Base-by-base conservation (phyloP, 148 eudicot genomes). In the Camellia japonica region DNA sequence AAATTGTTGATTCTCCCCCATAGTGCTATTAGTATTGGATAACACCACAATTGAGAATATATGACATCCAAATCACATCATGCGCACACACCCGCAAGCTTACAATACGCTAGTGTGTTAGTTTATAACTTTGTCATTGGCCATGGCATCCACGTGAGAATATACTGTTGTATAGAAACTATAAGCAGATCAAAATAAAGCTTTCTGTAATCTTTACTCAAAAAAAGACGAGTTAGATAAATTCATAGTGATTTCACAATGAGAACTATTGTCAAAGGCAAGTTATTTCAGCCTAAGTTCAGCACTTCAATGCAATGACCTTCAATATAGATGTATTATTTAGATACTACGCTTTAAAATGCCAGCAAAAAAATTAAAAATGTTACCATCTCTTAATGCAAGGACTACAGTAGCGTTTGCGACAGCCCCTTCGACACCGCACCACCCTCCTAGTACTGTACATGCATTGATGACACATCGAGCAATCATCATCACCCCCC, bases 311-410 rank as follows among this genome's bases (percentile, higher is more conserved):
- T 20, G 12, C 71, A 54, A 46, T 44, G 20, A 61, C 49, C 44
- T 55, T 44, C 43, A 51, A 51, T 64, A 15, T 69, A 55, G 12
- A 68, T 72, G n/a, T 20, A 18, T 61, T 3, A 61, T 16, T n/a
- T 71, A 41, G 30, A 64, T 51, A 64, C 3, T 47, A 61, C 42
- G 23, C 20, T 13, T 9, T 11, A 64, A 71, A n/a, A 49, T 43
- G 68, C 4, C n/a, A 79, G 43, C 49, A 30, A 19, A 42, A 59
- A 73, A 51, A 66, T 23, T 16, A 63, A 65, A 76, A 73, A 11
- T 18, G 30, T 62, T 75, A 84, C 86, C 86, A 84, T 80, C 75
- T 76, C 74, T 64, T 5, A 16, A 84, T 80, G 80, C 86, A 84
- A 43, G 44, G 68, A 47, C 38, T 44, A 72, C 86, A 84, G 4